These are phyloP conservation scores for Colletotrichum ledebouriae DNA, from an alignment of 2,329 filamentous ascomycete genomes.

Conservation along the genomic window DNA sequence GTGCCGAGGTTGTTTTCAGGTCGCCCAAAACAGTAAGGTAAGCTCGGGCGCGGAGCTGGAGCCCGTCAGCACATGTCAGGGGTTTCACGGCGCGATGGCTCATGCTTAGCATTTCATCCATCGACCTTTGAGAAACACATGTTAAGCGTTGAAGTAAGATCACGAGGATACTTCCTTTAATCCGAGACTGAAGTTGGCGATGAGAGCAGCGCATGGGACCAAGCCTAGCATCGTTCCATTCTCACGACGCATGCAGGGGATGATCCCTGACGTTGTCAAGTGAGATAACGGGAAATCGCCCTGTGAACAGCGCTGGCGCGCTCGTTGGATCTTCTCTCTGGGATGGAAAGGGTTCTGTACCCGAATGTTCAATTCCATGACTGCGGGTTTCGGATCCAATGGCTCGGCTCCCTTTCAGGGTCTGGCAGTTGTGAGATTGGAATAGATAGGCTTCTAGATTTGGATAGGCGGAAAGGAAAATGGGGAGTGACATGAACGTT, in stretches of 20 bases:
- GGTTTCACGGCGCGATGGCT: not conserved
- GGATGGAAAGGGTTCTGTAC: not conserved
- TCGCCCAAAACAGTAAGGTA: constrained; percentile 19
- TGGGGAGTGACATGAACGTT: too few species aligned
- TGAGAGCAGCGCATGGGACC: not conserved
- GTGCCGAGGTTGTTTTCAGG: constrained; percentile 36
- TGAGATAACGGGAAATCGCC: constrained; percentile 1
- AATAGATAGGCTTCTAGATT: too few species aligned
- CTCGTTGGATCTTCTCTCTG: constrained; percentile 2
- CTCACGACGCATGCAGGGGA: constrained; percentile 6
- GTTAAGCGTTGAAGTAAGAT: not conserved
- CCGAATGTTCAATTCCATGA: not conserved
- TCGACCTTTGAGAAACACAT: not conserved
- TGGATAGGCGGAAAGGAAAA: too few species aligned
- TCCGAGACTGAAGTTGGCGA: not conserved
- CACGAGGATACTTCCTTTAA: not conserved
- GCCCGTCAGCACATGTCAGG: constrained; percentile 38
- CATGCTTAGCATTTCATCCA: not conserved
- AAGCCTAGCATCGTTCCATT: constrained; percentile 2
- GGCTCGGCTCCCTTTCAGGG: too few species aligned
- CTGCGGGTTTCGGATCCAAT: not conserved
- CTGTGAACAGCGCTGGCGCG: constrained; percentile 2
- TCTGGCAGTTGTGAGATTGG: too few species aligned
- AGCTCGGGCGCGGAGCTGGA: not conserved
- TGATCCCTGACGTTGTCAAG: constrained; percentile 4